Evolutionary conservation across 1,284 basidiomycete species (phyloP).

Genomic region (Sanghuangporus sanghuang): DNA sequence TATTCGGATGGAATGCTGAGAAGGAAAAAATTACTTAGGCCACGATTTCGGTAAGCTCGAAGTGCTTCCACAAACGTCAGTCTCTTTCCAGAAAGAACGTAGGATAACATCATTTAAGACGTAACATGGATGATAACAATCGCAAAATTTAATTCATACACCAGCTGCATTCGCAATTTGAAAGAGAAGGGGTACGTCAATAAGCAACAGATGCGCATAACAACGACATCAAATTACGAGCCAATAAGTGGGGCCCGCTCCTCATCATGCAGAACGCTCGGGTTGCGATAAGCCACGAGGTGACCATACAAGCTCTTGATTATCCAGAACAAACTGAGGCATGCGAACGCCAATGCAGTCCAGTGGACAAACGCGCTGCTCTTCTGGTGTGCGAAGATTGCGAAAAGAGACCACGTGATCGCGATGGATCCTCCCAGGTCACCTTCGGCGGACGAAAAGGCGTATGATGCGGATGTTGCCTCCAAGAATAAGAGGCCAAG

Average conservation of each 20-base stretch:
- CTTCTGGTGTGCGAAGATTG: constrained; percentile 73
- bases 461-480: constrained; percentile 88
- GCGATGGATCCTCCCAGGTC: constrained; percentile 87
- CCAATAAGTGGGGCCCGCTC: constrained; percentile 76
- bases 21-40: too few species aligned
- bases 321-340: constrained; percentile 82
- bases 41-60: too few species aligned
- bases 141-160: too few species aligned
- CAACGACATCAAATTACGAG: background rate
- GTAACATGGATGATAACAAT: too few species aligned
- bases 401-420: constrained; percentile 80
- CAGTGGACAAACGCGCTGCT: constrained; percentile 77
- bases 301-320: constrained; percentile 64
- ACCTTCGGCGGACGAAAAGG: constrained; percentile 84
- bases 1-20: too few species aligned
- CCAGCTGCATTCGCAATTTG: background rate
- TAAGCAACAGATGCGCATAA: background rate
- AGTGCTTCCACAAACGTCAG: too few species aligned
- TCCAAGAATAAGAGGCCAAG: constrained; percentile 92
- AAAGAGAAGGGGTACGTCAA: background rate
- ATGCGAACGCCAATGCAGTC: constrained; percentile 81
- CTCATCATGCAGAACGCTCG: constrained; percentile 69
- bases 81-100: too few species aligned
- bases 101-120: too few species aligned
- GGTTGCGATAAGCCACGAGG: constrained; percentile 35